A percentile compares a stretch with the other conserved stretches of the same genome.
Evolutionary conservation across 2,329 filamentous ascomycete species (phyloP).

Genomic region (Monilinia fructicola): DNA sequence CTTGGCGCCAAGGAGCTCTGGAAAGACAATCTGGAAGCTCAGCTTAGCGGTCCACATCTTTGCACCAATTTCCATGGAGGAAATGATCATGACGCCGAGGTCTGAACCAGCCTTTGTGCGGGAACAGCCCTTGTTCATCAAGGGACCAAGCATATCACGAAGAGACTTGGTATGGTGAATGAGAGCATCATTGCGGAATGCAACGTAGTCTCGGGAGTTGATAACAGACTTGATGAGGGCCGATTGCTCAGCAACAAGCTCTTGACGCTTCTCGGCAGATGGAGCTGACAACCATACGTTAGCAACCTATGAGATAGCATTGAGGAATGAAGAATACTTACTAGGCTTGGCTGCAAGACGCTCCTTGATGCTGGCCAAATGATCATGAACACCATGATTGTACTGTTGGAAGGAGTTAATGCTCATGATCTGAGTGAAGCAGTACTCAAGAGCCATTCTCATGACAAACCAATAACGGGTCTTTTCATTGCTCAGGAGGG

Average conservation of each 20-base stretch:
- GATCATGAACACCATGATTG: slow-evolving; percentile 33
- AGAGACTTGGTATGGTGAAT: slow-evolving; percentile 36
- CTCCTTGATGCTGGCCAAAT: slow-evolving; percentile 32
- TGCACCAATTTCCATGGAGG: slow-evolving; percentile 42
- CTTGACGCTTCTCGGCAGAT: slow-evolving; percentile 37
- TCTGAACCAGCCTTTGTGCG: slow-evolving; percentile 46
- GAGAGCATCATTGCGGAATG: slow-evolving; percentile 31
- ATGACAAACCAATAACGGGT: slow-evolving; percentile 43
- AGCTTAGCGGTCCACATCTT: slow-evolving; percentile 47
- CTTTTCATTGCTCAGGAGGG: slow-evolving; percentile 40
- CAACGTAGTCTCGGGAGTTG: slow-evolving; percentile 39
- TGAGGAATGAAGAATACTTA: slow-evolving; percentile 36
- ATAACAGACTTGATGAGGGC: slow-evolving; percentile 44
- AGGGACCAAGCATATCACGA: slow-evolving; percentile 47
- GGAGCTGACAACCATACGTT: slow-evolving; percentile 26
- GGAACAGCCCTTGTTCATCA: slow-evolving; percentile 43
- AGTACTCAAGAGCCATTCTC: slow-evolving; percentile 43
- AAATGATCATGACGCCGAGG: slow-evolving; percentile 33
- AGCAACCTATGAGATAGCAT: slow-evolving; percentile 22
- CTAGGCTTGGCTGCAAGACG: slow-evolving; percentile 25
- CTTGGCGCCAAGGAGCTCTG: slow-evolving; percentile 49
- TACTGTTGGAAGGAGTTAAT: slow-evolving; percentile 42
- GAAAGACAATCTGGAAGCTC: slow-evolving; percentile 51
- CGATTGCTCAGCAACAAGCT: slow-evolving; percentile 43
- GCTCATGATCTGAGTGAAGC: slow-evolving; percentile 42